These are phyloP conservation scores for Lipomyces yamadae DNA, from an alignment of 805 yeast genomes.

Conservation along the genomic window DNA sequence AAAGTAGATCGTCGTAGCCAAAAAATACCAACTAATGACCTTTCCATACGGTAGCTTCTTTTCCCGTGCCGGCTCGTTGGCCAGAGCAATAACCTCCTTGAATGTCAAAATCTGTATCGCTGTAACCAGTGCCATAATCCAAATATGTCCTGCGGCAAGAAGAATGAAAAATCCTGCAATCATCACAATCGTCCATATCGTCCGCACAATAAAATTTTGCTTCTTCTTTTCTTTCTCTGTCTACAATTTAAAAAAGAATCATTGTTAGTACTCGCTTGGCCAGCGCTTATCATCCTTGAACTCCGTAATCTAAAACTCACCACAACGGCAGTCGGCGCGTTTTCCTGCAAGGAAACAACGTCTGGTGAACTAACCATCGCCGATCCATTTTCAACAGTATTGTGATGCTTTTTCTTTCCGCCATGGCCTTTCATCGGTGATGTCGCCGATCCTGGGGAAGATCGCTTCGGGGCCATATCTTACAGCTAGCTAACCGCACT, in stretches of 20 bases:
- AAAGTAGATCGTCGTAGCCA: slow-evolving; percentile 82
- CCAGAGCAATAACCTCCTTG: slow-evolving; percentile 85
- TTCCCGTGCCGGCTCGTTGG: slow-evolving; percentile 82
- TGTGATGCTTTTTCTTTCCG: slow-evolving; percentile 6
- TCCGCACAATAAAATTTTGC: slow-evolving; percentile 82
- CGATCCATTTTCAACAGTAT: not conserved
- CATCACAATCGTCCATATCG: slow-evolving; percentile 95
- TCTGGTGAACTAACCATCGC: not conserved
- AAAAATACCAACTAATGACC: slow-evolving; percentile 50
- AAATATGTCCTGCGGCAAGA: slow-evolving; percentile 81
- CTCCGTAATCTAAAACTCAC: slow-evolving; percentile 3
- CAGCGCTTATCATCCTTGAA: not conserved
- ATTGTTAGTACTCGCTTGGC: not conserved
- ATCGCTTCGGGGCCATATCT: slow-evolving; percentile 10
- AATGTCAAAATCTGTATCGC: slow-evolving; percentile 81
- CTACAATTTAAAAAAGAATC: slow-evolving; percentile 15
- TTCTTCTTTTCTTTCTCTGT: slow-evolving; percentile 67
- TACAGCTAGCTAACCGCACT: not conserved
- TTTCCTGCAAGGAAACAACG: not conserved
- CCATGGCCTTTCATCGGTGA: not conserved
- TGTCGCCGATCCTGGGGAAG: slow-evolving; percentile 4
- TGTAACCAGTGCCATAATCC: slow-evolving; percentile 73
- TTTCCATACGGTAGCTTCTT: slow-evolving; percentile 70
- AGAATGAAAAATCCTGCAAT: slow-evolving; percentile 70
- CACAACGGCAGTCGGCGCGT: not conserved